Evolutionary conservation across 176 grass and related monocot genomes (phyloP).

Genomic region (Elymus sibiricus): DNA sequence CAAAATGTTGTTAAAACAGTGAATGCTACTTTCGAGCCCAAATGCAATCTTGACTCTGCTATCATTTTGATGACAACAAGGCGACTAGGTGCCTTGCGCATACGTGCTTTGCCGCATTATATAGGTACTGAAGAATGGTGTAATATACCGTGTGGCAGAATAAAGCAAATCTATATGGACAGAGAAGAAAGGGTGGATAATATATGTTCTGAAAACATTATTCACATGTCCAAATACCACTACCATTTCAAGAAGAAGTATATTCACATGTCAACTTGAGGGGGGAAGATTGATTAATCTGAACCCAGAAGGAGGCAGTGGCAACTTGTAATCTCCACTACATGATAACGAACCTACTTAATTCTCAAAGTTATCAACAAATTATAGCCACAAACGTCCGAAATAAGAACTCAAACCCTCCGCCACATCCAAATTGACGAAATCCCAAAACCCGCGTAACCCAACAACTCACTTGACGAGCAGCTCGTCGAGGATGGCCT

Average conservation of each 20-base stretch:
- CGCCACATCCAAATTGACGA: not conserved
- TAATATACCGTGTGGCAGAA: not conserved
- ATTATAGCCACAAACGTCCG: not conserved
- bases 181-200: not conserved
- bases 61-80: constrained; percentile 8
- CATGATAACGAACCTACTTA: not conserved
- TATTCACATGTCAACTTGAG: not conserved
- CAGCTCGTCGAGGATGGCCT: constrained; percentile 63
- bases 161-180: constrained; percentile 15
- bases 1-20: not conserved
- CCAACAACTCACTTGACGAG: constrained; percentile 61
- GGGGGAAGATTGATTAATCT: not conserved
- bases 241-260: not conserved
- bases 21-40: not conserved
- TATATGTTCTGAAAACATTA: constrained; percentile 1
- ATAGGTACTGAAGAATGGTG: not conserved
- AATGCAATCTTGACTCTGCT: not conserved
- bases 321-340: not conserved
- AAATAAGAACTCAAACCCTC: not conserved
- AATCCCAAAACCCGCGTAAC: constrained; percentile 15
- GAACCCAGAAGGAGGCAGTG: not conserved
- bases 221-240: not conserved
- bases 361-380: constrained; percentile 17
- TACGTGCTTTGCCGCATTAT: not conserved
- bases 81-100: not conserved